These are phyloP conservation scores for Cercophora newfieldiana DNA, from an alignment of 495 filamentous ascomycete genomes.

Conservation along the genomic window DNA sequence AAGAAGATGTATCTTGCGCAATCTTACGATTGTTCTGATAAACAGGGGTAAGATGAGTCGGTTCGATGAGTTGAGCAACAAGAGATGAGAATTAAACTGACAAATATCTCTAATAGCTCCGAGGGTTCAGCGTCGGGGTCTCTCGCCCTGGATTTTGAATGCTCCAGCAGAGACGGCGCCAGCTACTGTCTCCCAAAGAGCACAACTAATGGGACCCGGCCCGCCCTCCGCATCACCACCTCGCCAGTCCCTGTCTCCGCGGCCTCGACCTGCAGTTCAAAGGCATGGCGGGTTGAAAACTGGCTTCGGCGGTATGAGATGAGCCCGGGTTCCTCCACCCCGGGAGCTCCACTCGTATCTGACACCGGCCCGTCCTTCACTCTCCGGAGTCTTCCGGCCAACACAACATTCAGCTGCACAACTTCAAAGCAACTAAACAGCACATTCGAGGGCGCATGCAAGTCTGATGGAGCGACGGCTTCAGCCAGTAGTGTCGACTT, in stretches of 20 bases:
- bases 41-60: slow-evolving; percentile 31
- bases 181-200: slow-evolving; percentile 31
- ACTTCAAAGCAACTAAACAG: slow-evolving; percentile 17
- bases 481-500: slow-evolving; percentile 29
- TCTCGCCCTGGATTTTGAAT: slow-evolving; percentile 33
- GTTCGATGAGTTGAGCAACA: neutral
- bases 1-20: slow-evolving; percentile 40
- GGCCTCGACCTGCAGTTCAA: slow-evolving; percentile 31
- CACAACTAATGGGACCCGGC: slow-evolving; percentile 14
- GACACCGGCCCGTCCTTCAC: slow-evolving; percentile 42
- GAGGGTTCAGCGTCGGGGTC: slow-evolving; percentile 38
- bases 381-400: slow-evolving; percentile 33
- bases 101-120: slow-evolving; percentile 23
- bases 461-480: slow-evolving; percentile 1
- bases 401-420: slow-evolving; percentile 30
- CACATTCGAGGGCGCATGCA: slow-evolving; percentile 31
- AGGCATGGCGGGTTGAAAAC: slow-evolving; percentile 41
- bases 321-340: slow-evolving; percentile 26
- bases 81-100: too few species aligned
- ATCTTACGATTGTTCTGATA: slow-evolving; percentile 40
- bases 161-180: slow-evolving; percentile 26
- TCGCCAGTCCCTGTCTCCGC: slow-evolving; percentile 14
- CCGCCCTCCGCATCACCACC: slow-evolving; percentile 28
- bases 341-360: neutral
- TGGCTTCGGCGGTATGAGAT: slow-evolving; percentile 37